These are phyloP conservation scores for Pseudocercospora fuligena DNA, from an alignment of 2,329 filamentous ascomycete genomes.

Conservation along the genomic window DNA sequence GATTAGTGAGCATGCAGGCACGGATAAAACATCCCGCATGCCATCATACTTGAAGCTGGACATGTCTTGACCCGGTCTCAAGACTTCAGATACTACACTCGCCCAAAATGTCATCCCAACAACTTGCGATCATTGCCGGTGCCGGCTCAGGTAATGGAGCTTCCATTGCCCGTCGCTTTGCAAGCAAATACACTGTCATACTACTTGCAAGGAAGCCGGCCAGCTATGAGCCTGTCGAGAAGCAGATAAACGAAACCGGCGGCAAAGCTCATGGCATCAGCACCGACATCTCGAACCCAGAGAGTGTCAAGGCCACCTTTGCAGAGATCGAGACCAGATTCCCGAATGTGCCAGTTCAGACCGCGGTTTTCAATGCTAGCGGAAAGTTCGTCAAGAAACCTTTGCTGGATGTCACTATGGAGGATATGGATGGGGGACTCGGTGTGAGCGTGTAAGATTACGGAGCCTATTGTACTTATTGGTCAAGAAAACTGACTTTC, in stretches of 20 bases:
- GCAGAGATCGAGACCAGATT: slow-evolving; percentile 64
- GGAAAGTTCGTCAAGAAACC: slow-evolving; percentile 62
- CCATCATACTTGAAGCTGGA: background rate
- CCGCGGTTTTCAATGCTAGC: slow-evolving; percentile 73
- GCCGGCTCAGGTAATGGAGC: slow-evolving; percentile 72
- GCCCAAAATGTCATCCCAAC: slow-evolving; percentile 49
- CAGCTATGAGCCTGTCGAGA: slow-evolving; percentile 67
- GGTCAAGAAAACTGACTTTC: background rate
- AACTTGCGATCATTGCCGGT: slow-evolving; percentile 72
- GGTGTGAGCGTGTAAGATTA: slow-evolving; percentile 53
- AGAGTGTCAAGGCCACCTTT: slow-evolving; percentile 63
- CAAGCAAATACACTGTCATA: slow-evolving; percentile 69
- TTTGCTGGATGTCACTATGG: slow-evolving; percentile 62
- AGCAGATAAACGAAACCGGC: slow-evolving; percentile 68
- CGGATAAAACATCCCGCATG: slow-evolving; percentile 6
- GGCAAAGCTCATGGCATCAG: slow-evolving; percentile 72
- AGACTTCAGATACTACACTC: background rate
- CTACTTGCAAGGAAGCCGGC: slow-evolving; percentile 70
- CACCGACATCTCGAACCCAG: slow-evolving; percentile 63
- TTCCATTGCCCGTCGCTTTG: slow-evolving; percentile 63
- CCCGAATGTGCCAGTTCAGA: slow-evolving; percentile 49
- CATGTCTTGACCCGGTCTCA: background rate
- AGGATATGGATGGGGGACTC: slow-evolving; percentile 58
- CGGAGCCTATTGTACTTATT: slow-evolving; percentile 1
- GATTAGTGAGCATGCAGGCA: slow-evolving; percentile 5